Base-by-base conservation (phyloP, 108 stramenopile genomes). In the Cyclotella atomus region DNA sequence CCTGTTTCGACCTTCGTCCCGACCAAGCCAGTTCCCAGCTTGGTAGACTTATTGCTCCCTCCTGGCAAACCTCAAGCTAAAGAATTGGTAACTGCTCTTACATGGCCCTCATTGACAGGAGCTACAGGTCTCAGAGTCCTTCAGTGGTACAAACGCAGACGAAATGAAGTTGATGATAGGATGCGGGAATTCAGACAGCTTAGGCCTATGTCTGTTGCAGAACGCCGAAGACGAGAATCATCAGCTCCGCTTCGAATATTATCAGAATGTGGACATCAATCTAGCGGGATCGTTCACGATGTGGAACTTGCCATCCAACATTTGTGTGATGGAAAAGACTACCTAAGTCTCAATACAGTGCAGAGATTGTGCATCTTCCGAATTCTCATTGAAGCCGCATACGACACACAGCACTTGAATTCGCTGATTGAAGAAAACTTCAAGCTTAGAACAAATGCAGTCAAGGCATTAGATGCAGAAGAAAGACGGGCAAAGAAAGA, bases 91-190 rank as follows among this genome's bases (percentile, higher is more conserved):
- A 82, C 77, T 63, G 73, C 90, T 1, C 71, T 89, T 36, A 81
- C 88, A 43, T 95, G 94, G 94, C 85, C 90, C 17, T 79, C 86
- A 29, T 43, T 95, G 20, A 84, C 83, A 36, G 94, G 90, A 21
- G 94, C 91, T 19, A 74, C 91, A n/a, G 85, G 68, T 24, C 80
- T 71, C 21, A 70, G 94, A 52, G 78, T 92, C 25, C 68, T 91
- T 21, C 94, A 95, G 65, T 83, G 91, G 52, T 92, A 87, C 77
- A 95, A 91, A 61, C 76, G 89, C 17, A 41, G 89, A 61, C 72
- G 91, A 38, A 95, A 95, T 47, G 88, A 92, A 72, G 88, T 95
- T 25, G 94, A 95, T 52, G 94, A 95, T 65, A 78, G 74, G 45
- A 70, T 95, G 23, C 87, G 94, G 19, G 81, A 75, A 45, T 83